Percentiles rank a stretch among this genome's conserved stretches.
Evolutionary conservation across 2,329 filamentous ascomycete species (phyloP).

Genomic region (Fusarium nodosum): DNA sequence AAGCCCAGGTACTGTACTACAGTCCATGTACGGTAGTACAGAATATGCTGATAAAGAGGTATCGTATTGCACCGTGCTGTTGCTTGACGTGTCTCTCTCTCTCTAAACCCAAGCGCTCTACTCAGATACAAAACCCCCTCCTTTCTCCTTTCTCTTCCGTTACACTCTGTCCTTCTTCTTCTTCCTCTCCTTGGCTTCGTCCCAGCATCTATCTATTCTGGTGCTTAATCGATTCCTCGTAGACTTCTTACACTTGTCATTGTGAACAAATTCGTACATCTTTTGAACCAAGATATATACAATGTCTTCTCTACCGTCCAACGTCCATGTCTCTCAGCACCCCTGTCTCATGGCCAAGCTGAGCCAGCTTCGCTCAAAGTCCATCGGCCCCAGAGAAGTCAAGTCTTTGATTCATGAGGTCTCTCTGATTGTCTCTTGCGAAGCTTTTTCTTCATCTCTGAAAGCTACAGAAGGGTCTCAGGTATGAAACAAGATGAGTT

Average conservation of each 20-base stretch:
- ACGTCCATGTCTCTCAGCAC: constrained; percentile 84
- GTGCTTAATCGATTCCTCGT: constrained; percentile 44
- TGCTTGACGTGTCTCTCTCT: constrained; percentile 32
- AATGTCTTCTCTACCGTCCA: constrained; percentile 64
- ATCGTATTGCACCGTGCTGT: neutral
- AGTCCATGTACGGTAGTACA: constrained; percentile 27
- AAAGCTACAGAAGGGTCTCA: constrained; percentile 70
- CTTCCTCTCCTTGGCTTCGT: constrained; percentile 47
- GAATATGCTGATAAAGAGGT: constrained; percentile 29
- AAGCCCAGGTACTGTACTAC: constrained; percentile 15
- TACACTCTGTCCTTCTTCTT: constrained; percentile 31
- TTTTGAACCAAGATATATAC: constrained; percentile 11
- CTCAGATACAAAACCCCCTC: constrained; percentile 38
- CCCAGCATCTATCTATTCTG: constrained; percentile 41
- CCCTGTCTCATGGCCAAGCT: constrained; percentile 91
- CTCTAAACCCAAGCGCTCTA: constrained; percentile 21
- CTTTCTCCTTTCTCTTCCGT: constrained; percentile 29
- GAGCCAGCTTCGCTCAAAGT: constrained; percentile 84
- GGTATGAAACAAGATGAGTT: constrained; percentile 61
- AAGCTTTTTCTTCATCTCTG: constrained; percentile 79
- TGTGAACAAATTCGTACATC: constrained; percentile 16
- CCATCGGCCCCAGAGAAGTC: constrained; percentile 79
- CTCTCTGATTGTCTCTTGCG: constrained; percentile 82
- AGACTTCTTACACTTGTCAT: constrained; percentile 20
- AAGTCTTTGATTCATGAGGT: constrained; percentile 90